A percentile compares a stretch with the other conserved stretches of the same genome.
Conservation (phyloP, 208 protist species). For the Crithidia brevicula region DNA sequence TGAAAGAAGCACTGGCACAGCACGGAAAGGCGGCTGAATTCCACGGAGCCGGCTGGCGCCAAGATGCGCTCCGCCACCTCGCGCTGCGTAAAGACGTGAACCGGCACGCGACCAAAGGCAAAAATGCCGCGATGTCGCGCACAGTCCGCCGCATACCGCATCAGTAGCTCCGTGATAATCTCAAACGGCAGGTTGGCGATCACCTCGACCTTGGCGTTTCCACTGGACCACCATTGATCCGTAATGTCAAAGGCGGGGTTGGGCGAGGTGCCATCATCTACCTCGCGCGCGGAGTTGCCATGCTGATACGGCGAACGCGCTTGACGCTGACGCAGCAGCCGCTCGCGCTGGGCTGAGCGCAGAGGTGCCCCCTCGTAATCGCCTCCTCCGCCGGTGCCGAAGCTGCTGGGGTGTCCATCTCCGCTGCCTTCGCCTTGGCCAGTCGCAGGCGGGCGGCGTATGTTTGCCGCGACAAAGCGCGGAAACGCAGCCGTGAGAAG, state of each 20-base stretch:
- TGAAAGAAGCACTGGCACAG: slow-evolving; percentile 87
- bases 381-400: slow-evolving; percentile 3
- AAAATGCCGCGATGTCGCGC: slow-evolving; percentile 71
- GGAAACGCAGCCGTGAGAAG: slow-evolving; percentile 60
- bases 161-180: slow-evolving; percentile 80
- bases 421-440: not conserved
- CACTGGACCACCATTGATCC: slow-evolving; percentile 81
- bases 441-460: slow-evolving; percentile 28
- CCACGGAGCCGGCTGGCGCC: slow-evolving; percentile 67
- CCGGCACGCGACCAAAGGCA: slow-evolving; percentile 78
- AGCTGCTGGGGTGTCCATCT: not conserved
- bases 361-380: slow-evolving; percentile 62
- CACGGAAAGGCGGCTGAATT: slow-evolving; percentile 86
- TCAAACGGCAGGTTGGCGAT: slow-evolving; percentile 89
- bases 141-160: slow-evolving; percentile 87
- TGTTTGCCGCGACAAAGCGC: slow-evolving; percentile 58
- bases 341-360: slow-evolving; percentile 56
- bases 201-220: slow-evolving; percentile 86
- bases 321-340: slow-evolving; percentile 53
- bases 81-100: slow-evolving; percentile 90
- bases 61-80: slow-evolving; percentile 86
- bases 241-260: slow-evolving; percentile 57
- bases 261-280: slow-evolving; percentile 17
- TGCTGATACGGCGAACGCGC: slow-evolving; percentile 31
- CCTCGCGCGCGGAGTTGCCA: slow-evolving; percentile 14